Evolutionary conservation across 106 monocot genomes (phyloP), one percentile per base, ranked within the genome.

Genomic region (Dioscorea alata): DNA sequence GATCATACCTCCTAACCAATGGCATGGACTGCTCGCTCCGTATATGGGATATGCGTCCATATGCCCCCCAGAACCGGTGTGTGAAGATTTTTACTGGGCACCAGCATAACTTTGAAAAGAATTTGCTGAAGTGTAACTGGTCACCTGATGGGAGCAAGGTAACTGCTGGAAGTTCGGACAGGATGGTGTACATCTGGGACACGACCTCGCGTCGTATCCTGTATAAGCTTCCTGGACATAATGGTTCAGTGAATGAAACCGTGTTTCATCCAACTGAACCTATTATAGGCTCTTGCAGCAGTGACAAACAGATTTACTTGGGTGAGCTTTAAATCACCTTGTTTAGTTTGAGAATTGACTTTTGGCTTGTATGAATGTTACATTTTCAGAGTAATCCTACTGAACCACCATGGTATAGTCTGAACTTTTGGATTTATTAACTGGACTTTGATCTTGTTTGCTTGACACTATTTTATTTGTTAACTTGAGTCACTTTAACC

Each of bases 21-120:
- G 87, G 90, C 60, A 99, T 99, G 87, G 99, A 99, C 57, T 90
- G 83, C 63, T 82, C 92, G 0, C 83, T 99, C 24, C 61, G 93
- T n/a, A 93, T 99, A 21, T 99, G 99, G 99, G 99, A 99, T 57
- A 82, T 99, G 93, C 84, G 99, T 48, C 99, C 99, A 22, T 99
- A 99, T 70, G 99, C 99, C 10, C 99, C 99, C 0, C 87, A 99
- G 78, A 99, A 99, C 51, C 73, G 99, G 15, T 93, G 90, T 14
- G 87, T 99, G 23, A 99, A 99, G 81, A 99, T 93, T 18, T 90
- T 99, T 75, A 72, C 85, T 1, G 99, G 99, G 0, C 97, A 99
- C 59, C 97, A 99, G 57, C 99, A 99, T 63, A 93, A 93, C 79
- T 93, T 99, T 70, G 99, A 99, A 75, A 92, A 99, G 80, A 99